phyloP scores from a whole-genome alignment of 2,329 filamentous ascomycete species.

The Cordyceps javanica region DNA sequence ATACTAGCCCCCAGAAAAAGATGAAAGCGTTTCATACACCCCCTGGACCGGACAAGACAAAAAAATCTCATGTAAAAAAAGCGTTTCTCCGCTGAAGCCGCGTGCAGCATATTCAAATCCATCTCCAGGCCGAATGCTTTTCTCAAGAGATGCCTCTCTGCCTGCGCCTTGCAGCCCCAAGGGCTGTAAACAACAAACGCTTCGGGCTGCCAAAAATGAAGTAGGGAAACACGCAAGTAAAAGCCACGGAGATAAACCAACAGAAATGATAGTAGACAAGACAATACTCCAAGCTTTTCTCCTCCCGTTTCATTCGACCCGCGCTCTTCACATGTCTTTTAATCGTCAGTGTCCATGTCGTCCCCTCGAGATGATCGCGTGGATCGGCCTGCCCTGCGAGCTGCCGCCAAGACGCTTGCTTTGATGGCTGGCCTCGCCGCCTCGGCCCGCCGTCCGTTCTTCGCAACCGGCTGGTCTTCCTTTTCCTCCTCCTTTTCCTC shows the following conservation, averaged over 20 bases:
- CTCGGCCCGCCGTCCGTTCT: constrained; percentile 16
- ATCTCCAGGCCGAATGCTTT: background rate
- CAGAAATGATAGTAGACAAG: background rate
- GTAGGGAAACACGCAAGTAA: background rate
- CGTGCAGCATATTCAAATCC: background rate
- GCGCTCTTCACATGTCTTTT: background rate
- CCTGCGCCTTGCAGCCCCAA: too few species aligned
- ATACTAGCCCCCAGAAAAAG: too few species aligned
- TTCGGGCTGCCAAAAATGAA: background rate
- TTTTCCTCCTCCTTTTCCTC: constrained; percentile 16
- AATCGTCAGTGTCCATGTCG: constrained; percentile 31
- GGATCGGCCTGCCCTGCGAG: constrained; percentile 18
- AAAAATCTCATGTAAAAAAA: background rate
- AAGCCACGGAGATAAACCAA: background rate
- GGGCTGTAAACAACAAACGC: background rate
- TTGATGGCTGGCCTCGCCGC: constrained; percentile 21
- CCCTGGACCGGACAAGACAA: background rate
- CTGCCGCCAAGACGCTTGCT: constrained; percentile 18
- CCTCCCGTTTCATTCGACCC: background rate
- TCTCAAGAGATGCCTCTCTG: background rate
- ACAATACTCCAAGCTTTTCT: background rate
- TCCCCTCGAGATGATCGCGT: constrained; percentile 22
- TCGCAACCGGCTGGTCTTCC: constrained; percentile 12
- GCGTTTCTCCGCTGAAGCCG: background rate
- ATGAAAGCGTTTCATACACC: too few species aligned